phyloP scores from a whole-genome alignment of 2,329 filamentous ascomycete genomes.

The Penicillium sp. region DNA sequence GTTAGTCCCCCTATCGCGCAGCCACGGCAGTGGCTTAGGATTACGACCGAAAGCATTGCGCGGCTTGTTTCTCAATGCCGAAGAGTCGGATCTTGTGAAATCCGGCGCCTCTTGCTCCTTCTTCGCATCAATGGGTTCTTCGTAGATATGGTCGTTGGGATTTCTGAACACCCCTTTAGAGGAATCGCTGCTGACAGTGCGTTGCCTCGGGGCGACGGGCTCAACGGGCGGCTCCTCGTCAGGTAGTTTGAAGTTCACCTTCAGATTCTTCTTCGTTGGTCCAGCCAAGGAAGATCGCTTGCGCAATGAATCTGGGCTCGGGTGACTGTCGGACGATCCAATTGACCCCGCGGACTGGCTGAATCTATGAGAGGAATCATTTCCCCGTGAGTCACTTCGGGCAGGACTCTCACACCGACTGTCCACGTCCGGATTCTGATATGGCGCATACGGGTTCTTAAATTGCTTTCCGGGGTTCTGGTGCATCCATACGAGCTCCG shows the following conservation, averaged over 20 bases:
- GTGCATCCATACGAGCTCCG: constrained; percentile 66
- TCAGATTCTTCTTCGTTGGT: constrained; percentile 37
- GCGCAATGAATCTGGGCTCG: constrained; percentile 19
- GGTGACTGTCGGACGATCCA: constrained; percentile 19
- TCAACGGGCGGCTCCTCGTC: constrained; percentile 26
- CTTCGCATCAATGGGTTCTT: constrained; percentile 68
- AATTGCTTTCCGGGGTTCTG: constrained; percentile 55
- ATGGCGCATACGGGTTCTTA: constrained; percentile 51
- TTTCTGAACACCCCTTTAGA: constrained; percentile 59
- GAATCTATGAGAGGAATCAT: constrained; percentile 8
- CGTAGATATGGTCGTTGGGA: constrained; percentile 71
- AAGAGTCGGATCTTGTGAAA: constrained; percentile 37
- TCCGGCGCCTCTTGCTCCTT: constrained; percentile 25
- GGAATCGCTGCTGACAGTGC: constrained; percentile 40
- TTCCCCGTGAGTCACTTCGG: not conserved
- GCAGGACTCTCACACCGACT: constrained; percentile 47
- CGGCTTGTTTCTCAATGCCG: constrained; percentile 59
- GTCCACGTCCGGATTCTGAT: constrained; percentile 47
- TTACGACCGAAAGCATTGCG: constrained; percentile 63
- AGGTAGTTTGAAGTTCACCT: constrained; percentile 44
- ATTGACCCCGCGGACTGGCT: constrained; percentile 20
- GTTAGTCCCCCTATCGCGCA: constrained; percentile 37
- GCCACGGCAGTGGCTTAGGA: constrained; percentile 45
- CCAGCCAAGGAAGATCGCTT: constrained; percentile 26
- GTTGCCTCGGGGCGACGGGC: constrained; percentile 22